phyloP scores from a whole-genome alignment of 2,329 filamentous ascomycete genomes.

The Leptographium flavum region DNA sequence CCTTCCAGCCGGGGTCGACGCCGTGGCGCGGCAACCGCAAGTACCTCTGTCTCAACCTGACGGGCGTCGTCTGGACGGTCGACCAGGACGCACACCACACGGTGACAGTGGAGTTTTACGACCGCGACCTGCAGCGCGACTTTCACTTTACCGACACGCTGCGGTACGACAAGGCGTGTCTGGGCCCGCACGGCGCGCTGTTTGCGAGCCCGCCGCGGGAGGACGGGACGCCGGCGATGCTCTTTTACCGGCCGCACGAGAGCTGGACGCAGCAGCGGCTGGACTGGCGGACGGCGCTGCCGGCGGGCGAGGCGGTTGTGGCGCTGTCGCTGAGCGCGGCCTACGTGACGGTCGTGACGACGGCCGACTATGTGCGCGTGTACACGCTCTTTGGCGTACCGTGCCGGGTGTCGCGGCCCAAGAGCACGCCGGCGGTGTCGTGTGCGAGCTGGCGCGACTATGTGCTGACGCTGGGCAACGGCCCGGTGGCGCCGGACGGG shows the following conservation, averaged over 20 bases:
- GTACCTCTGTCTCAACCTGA: constrained; percentile 84
- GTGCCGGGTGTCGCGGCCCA: constrained; percentile 78
- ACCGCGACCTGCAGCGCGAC: constrained; percentile 79
- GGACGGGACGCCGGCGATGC: constrained; percentile 46
- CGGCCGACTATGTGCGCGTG: constrained; percentile 74
- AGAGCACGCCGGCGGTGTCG: constrained; percentile 77
- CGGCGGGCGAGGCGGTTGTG: constrained; percentile 69
- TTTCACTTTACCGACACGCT: constrained; percentile 98
- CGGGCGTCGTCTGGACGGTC: constrained; percentile 93
- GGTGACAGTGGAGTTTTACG: constrained; percentile 94
- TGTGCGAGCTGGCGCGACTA: constrained; percentile 94
- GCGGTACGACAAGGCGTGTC: constrained; percentile 87
- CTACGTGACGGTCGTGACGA: constrained; percentile 81
- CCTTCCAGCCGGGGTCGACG: constrained; percentile 89
- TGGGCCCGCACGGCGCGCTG: constrained; percentile 71
- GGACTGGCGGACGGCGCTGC: constrained; percentile 85
- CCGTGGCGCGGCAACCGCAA: constrained; percentile 91
- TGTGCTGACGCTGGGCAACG: constrained; percentile 91
- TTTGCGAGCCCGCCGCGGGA: constrained; percentile 63
- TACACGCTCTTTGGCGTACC: constrained; percentile 90
- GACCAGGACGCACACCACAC: constrained; percentile 90
- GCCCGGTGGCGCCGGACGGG: constrained; percentile 67
- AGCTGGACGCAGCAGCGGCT: constrained; percentile 80
- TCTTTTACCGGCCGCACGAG: constrained; percentile 97
- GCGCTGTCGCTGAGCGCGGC: constrained; percentile 85